Percentiles rank a stretch among this genome's conserved stretches.
phyloP scores from a whole-genome alignment of 768 basidiomycete species.

The Termitomyces eurrhizus region DNA sequence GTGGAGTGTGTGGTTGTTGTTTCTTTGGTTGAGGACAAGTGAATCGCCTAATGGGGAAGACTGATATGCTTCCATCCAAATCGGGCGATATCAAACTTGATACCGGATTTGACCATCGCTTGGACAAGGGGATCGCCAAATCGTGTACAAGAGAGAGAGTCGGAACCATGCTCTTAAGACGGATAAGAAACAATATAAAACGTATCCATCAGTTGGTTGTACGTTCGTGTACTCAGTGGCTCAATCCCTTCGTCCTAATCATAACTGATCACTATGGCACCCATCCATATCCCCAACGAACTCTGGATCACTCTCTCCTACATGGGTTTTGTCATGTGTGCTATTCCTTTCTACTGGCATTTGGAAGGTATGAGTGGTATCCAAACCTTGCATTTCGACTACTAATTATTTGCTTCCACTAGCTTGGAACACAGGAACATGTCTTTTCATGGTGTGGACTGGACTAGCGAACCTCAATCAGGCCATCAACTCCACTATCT shows the following conservation, averaged over 20 bases:
- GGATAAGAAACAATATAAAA: slow-evolving; percentile 13
- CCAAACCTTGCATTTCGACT: not conserved
- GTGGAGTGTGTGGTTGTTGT: no score
- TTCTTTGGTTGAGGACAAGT: slow-evolving; percentile 24
- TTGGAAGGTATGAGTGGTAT: slow-evolving; percentile 41
- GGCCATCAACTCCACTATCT: slow-evolving; percentile 67
- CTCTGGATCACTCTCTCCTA: slow-evolving; percentile 50
- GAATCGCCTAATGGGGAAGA: slow-evolving; percentile 27
- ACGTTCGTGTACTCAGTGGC: slow-evolving; percentile 26
- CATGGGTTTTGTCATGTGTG: slow-evolving; percentile 50
- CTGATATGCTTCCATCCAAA: slow-evolving; percentile 8
- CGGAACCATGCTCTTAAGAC: slow-evolving; percentile 36
- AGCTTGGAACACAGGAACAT: slow-evolving; percentile 42
- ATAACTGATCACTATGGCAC: slow-evolving; percentile 16
- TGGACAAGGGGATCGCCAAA: slow-evolving; percentile 43
- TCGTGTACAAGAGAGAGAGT: slow-evolving; percentile 31
- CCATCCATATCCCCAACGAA: slow-evolving; percentile 32
- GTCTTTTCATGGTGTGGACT: slow-evolving; percentile 69
- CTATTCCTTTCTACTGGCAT: slow-evolving; percentile 68
- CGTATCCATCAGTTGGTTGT: slow-evolving; percentile 27
- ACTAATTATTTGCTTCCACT: not conserved
- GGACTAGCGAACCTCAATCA: slow-evolving; percentile 52
- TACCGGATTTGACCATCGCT: slow-evolving; percentile 19
- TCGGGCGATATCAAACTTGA: slow-evolving; percentile 21
- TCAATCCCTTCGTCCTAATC: slow-evolving; percentile 15